Evolutionary conservation across 2,329 filamentous ascomycete species (phyloP), one percentile per base, ranked within the genome.

Genomic region (Penicillium olsonii): DNA sequence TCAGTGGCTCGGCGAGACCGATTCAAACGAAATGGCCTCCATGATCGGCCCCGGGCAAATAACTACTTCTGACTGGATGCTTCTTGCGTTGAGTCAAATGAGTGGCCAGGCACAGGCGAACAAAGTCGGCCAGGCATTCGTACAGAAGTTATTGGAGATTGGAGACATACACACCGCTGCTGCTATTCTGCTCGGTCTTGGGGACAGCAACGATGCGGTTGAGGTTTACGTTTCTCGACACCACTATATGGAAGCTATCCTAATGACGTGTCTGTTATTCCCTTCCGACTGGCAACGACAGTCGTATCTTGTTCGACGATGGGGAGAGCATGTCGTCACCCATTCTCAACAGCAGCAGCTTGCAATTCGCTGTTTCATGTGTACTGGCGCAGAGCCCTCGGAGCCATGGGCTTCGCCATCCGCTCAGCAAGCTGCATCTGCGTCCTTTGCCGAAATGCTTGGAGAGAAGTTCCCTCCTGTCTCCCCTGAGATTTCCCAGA

Each of bases 21-120:
- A 90, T 51, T 81, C 87, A 0, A 90, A 96, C 62, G 81, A 90
- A 34, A 88, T 96, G 82, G 81, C 85, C 10, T 84, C 88, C 2
- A 88, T 87, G 75, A 74, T 85, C 31, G 76, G 84, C 37, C 87
- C 90, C 0, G 85, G 92, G 58, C 87, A 89, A n/a, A 92, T 94
- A 81, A 92, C 90, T 9, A 90, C 88, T 2, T 89, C 90, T 0
- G 94, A 97, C 70, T 99, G 94, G 94, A 96, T 99, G 90, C 75
- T 97, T 50, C 76, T 99, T 29, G 92, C 94, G 10, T 74, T 99
- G 43, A 95, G 90, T 65, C 88, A 90, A 34, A 95, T 97, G 72
- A 90, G 88, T 43, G 82, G 84, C 2, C 78, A 84, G 53, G 79
- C 84, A 31, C 90, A 90, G 1, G 89, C 95, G 62, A 92, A 95